These are phyloP conservation scores for Hygrophila difformis DNA, from an alignment of 257 asterid genomes.

Conservation along the genomic window DNA sequence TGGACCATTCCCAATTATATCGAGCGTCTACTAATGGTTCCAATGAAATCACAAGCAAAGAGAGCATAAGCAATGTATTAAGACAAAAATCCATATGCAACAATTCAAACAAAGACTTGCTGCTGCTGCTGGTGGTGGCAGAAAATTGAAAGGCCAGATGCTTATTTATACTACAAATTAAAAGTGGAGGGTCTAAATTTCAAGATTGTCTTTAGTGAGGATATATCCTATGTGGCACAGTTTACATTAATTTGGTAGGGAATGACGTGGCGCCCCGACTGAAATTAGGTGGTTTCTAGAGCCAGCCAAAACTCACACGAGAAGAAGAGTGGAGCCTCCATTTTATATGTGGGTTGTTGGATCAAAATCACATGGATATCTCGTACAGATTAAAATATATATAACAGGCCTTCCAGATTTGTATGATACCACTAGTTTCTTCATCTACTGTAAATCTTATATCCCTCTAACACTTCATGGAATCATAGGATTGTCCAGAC, in stretches of 20 bases:
- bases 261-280: conserved; percentile 29
- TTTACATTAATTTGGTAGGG: conserved; percentile 18
- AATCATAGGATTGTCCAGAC: no score
- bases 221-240: conserved; percentile 28
- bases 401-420: conserved; percentile 5
- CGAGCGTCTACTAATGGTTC: conserved; percentile 37
- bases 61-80: conserved; percentile 27
- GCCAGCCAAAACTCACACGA: conserved; percentile 27
- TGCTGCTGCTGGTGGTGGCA: conserved; percentile 15
- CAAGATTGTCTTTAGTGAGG: conserved; percentile 23
- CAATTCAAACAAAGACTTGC: conserved; percentile 16
- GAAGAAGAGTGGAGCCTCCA: conserved; percentile 41
- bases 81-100: conserved; percentile 31
- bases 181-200: conserved; percentile 10
- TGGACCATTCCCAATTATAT: conserved; percentile 29
- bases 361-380: conserved; percentile 34
- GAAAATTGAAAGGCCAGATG: conserved; percentile 20
- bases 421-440: conserved; percentile 1
- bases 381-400: conserved; percentile 12
- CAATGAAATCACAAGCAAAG: conserved; percentile 22
- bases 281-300: conserved; percentile 24
- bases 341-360: conserved; percentile 53
- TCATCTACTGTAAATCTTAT: conserved; percentile 10
- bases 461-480: conserved; percentile 10
- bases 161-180: conserved; percentile 43